Conservation (phyloP, 1,284 basidiomycete species). For the Cryptococcus sp. region DNA sequence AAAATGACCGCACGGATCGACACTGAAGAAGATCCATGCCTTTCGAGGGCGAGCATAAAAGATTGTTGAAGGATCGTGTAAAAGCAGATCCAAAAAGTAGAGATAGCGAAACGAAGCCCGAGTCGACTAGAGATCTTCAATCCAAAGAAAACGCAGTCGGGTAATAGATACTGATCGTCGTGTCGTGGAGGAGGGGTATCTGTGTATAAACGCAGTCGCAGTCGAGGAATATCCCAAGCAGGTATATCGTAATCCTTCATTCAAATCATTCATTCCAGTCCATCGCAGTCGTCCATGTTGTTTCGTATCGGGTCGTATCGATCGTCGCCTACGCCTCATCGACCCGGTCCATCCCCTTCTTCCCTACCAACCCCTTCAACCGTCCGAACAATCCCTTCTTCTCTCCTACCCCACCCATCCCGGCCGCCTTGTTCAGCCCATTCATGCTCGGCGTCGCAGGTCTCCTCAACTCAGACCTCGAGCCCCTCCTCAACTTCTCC, state of each 20-base stretch:
- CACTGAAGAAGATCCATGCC: too few relatives aligned
- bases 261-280: background rate
- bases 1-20: too few relatives aligned
- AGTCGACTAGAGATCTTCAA: too few relatives aligned
- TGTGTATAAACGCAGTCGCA: too few relatives aligned
- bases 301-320: background rate
- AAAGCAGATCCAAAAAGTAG: too few relatives aligned
- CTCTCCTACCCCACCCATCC: background rate
- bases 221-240: too few relatives aligned
- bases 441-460: conserved; percentile 10
- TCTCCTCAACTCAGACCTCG: conserved; percentile 1
- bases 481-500: background rate
- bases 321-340: conserved; percentile 1
- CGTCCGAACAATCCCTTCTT: conserved; percentile 10
- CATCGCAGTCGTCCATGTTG: background rate
- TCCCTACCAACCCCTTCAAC: conserved; percentile 7
- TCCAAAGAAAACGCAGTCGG: too few relatives aligned
- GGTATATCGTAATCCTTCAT: background rate
- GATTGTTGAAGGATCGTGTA: too few relatives aligned
- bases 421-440: background rate
- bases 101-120: too few relatives aligned
- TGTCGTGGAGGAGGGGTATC: too few relatives aligned
- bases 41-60: too few relatives aligned
- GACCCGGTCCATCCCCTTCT: conserved; percentile 7
- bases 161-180: too few relatives aligned